Percentiles rank a stretch among this genome's conserved stretches.
These are phyloP conservation scores for Raphanus hybrid DNA, from an alignment of 441 rosid species.

Conservation along the genomic window DNA sequence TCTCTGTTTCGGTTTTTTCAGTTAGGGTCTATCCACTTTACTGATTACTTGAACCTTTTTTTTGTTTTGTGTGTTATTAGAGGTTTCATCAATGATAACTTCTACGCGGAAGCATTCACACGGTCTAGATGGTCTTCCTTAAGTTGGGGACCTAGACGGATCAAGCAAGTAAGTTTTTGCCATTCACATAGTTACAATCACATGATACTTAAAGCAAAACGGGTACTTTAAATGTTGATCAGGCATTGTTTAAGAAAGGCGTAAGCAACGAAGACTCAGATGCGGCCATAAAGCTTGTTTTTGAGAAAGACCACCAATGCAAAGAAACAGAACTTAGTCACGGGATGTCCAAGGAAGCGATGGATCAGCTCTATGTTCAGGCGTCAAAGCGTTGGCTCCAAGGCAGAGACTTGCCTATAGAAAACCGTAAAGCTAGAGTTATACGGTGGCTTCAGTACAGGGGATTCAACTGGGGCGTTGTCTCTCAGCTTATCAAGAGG, in stretches of 20 bases:
- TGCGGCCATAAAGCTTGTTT: conserved; percentile 72
- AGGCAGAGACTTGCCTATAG: conserved; percentile 60
- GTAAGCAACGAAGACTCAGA: conserved; percentile 56
- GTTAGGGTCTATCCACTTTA: not conserved
- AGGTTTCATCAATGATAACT: conserved; percentile 77
- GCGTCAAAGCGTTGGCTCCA: conserved; percentile 83
- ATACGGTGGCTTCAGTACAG: conserved; percentile 93
- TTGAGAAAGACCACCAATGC: conserved; percentile 48
- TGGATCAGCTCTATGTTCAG: conserved; percentile 74
- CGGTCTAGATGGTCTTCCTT: conserved; percentile 87
- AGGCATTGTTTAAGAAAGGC: conserved; percentile 80
- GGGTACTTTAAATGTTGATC: conserved; percentile 28
- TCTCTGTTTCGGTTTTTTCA: no score
- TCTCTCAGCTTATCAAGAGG: conserved; percentile 59
- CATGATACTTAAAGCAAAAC: not conserved
- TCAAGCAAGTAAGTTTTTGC: conserved; percentile 69
- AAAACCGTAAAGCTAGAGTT: conserved; percentile 76
- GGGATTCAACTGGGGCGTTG: conserved; percentile 82
- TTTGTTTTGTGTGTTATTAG: conserved; percentile 42
- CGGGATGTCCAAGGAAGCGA: conserved; percentile 67
- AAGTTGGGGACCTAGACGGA: conserved; percentile 89
- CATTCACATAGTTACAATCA: conserved; percentile 14
- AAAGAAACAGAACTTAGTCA: conserved; percentile 50
- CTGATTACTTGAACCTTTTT: not conserved
- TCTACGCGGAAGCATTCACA: conserved; percentile 78